These are phyloP conservation scores for Microbotryum lychnidis-dioicae DNA, from an alignment of 1,284 basidiomycete species.

Conservation along the genomic window DNA sequence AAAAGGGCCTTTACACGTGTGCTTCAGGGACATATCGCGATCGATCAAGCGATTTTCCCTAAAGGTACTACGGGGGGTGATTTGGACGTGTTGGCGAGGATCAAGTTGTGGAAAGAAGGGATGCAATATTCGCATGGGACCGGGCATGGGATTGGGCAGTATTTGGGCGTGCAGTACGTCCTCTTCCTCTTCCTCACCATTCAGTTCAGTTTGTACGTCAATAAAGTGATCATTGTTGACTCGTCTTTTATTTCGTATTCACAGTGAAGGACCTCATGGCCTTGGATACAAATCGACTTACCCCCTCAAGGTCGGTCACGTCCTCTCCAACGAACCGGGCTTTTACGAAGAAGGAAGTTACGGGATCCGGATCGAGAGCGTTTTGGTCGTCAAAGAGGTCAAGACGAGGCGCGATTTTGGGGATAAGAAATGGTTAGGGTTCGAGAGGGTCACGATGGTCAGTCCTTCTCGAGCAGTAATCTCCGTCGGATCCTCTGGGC, in stretches of 20 bases:
- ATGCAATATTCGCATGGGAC: constrained; percentile 57
- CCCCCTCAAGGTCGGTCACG: constrained; percentile 72
- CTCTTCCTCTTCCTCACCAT: no score
- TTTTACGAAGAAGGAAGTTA: constrained; percentile 86
- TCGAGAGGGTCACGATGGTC: constrained; percentile 41
- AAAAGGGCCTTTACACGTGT: constrained; percentile 89
- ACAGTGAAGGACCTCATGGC: constrained; percentile 73
- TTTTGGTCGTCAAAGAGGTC: constrained; percentile 50
- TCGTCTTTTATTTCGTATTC: no score
- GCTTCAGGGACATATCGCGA: constrained; percentile 88
- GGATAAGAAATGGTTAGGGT: constrained; percentile 37
- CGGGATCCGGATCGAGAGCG: constrained; percentile 87
- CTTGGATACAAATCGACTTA: constrained; percentile 52
- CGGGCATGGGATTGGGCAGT: constrained; percentile 86
- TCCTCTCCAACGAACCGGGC: constrained; percentile 86
- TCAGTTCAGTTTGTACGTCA: no score
- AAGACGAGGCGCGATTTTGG: constrained; percentile 15
- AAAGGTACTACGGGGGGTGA: constrained; percentile 66
- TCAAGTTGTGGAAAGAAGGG: constrained; percentile 82
- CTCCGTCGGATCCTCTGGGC: neutral
- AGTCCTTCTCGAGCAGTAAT: constrained; percentile 12
- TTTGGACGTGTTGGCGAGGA: constrained; percentile 79
- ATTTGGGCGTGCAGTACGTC: constrained; percentile 67
- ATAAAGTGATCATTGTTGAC: no score
- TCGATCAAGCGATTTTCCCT: constrained; percentile 79